A percentile compares a stretch with the other conserved stretches of the same genome.
Evolutionary conservation across 495 filamentous ascomycete species (phyloP).

Genomic region (Amphirosellinia nigrospora): DNA sequence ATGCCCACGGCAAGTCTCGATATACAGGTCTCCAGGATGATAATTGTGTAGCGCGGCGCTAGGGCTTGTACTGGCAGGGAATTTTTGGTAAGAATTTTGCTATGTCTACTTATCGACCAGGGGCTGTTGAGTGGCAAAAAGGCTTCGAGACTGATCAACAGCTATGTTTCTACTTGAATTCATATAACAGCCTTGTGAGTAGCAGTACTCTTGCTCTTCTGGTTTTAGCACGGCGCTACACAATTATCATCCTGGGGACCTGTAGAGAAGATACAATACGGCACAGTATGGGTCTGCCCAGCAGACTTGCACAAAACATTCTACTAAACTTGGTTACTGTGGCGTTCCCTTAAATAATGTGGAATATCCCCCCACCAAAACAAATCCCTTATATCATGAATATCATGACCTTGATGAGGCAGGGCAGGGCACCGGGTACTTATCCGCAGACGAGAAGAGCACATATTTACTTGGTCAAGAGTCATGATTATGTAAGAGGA

Average conservation of each 20-base stretch:
- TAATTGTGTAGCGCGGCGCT: too few relatives aligned
- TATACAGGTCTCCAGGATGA: too few relatives aligned
- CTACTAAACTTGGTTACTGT: slow-evolving; percentile 2
- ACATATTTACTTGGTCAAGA: slow-evolving; percentile 11
- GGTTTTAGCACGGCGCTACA: too few relatives aligned
- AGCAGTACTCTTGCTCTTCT: too few relatives aligned
- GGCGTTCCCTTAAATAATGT: neutral
- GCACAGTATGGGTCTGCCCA: slow-evolving; percentile 9
- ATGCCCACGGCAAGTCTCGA: neutral
- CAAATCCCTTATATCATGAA: neutral
- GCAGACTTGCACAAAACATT: neutral
- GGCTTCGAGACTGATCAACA: too few relatives aligned
- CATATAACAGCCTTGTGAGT: too few relatives aligned
- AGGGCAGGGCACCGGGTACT: slow-evolving; percentile 12
- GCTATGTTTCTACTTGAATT: too few relatives aligned
- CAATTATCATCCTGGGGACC: too few relatives aligned
- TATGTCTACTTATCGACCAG: too few relatives aligned
- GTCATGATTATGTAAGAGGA: slow-evolving; percentile 6
- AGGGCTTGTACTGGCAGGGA: too few relatives aligned
- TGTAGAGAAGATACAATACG: neutral
- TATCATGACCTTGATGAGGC: neutral
- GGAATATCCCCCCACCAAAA: slow-evolving; percentile 5
- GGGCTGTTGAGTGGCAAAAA: too few relatives aligned
- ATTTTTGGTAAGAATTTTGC: too few relatives aligned
- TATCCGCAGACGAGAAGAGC: neutral